Conservation (phyloP, 2,329 filamentous ascomycete species). For the Didymella glomerata region DNA sequence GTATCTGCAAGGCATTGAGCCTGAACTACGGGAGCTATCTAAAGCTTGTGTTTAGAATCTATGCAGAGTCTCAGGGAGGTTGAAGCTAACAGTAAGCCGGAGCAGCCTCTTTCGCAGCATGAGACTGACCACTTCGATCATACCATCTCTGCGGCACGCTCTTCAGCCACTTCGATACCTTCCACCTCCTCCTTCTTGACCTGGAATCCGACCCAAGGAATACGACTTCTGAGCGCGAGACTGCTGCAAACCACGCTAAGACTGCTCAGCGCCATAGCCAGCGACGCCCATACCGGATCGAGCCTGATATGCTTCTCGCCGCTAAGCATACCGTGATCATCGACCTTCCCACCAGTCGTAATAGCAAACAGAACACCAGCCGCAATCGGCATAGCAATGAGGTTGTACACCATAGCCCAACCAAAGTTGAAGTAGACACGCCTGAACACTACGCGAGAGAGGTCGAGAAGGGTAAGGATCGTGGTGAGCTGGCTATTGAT, state of each 20-base stretch:
- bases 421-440: slow-evolving; percentile 85
- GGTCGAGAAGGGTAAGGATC: slow-evolving; percentile 75
- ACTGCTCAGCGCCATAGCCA: slow-evolving; percentile 93
- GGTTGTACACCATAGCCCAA: slow-evolving; percentile 86
- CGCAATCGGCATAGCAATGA: slow-evolving; percentile 79
- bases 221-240: slow-evolving; percentile 68
- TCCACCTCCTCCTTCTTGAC: slow-evolving; percentile 19
- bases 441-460: slow-evolving; percentile 76
- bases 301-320: slow-evolving; percentile 65
- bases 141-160: slow-evolving; percentile 1
- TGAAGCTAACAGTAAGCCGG: neutral
- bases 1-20: neutral
- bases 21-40: neutral
- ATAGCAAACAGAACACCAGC: slow-evolving; percentile 79
- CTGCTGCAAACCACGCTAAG: slow-evolving; percentile 88
- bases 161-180: neutral
- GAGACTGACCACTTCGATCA: slow-evolving; percentile 2
- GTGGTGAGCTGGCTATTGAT: slow-evolving; percentile 74
- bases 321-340: slow-evolving; percentile 50
- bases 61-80: neutral
- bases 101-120: neutral
- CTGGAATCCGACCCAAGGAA: slow-evolving; percentile 57
- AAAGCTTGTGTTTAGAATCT: neutral
- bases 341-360: slow-evolving; percentile 58
- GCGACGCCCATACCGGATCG: slow-evolving; percentile 83